Conservation (phyloP, 2,329 filamentous ascomycete genomes). For the Ceratocystis alfenasii region DNA sequence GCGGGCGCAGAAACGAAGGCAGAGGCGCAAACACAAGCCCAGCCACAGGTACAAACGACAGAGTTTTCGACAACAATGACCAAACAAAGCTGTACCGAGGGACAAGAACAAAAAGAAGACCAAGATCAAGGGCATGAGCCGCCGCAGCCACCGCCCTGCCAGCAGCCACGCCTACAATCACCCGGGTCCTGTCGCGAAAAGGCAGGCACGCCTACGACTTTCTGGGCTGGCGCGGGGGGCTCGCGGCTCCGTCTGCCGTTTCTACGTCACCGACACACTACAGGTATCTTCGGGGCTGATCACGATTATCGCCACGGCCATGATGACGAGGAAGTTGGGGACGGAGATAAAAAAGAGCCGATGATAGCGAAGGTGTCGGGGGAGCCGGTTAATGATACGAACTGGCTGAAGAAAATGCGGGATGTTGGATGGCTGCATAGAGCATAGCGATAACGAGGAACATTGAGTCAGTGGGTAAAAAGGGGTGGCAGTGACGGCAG, state of each 20-base stretch:
- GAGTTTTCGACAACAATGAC: not conserved
- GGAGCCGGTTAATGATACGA: slow-evolving; percentile 5
- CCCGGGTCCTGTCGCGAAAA: not conserved
- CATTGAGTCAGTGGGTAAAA: not conserved
- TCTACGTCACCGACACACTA: slow-evolving; percentile 1
- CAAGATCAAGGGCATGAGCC: not conserved
- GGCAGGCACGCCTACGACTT: not conserved
- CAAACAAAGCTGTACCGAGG: not conserved
- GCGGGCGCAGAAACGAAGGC: not conserved
- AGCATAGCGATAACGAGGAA: slow-evolving; percentile 5
- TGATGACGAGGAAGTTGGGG: not conserved
- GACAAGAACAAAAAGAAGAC: not conserved
- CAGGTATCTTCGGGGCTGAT: slow-evolving; percentile 4
- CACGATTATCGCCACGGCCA: not conserved
- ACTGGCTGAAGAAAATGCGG: slow-evolving; percentile 5
- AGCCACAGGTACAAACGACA: not conserved
- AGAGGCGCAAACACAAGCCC: not conserved
- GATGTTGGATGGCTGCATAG: slow-evolving; percentile 6
- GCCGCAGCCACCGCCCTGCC: not conserved
- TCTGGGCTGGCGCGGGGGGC: not conserved
- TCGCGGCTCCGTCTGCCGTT: slow-evolving; percentile 7
- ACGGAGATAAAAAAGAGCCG: not conserved
- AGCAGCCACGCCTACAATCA: not conserved
- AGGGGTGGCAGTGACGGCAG: not conserved
- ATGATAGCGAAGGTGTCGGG: not conserved